Evolutionary conservation across 2,329 filamentous ascomycete genomes (phyloP).

Genomic region (Leptographium procerum): DNA sequence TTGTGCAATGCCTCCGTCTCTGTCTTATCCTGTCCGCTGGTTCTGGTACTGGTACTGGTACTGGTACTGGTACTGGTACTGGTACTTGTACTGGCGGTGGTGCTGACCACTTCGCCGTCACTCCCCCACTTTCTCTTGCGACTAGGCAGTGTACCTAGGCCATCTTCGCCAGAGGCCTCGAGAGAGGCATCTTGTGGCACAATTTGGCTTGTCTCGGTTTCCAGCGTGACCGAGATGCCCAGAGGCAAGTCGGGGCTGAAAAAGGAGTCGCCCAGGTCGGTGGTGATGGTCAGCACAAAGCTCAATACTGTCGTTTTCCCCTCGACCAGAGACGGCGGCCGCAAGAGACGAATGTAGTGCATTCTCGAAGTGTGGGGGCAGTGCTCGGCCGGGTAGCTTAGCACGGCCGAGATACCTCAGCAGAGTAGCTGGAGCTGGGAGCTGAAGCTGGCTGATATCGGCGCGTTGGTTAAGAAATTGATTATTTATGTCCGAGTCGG

Average conservation of each 20-base stretch:
- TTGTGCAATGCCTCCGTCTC: neutral
- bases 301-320: conserved; percentile 21
- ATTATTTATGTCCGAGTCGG: neutral
- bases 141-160: neutral
- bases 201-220: conserved; percentile 1
- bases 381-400: too few species aligned
- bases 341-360: conserved; percentile 47
- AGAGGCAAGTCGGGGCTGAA: conserved; percentile 33
- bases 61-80: too few species aligned
- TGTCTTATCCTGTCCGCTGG: neutral
- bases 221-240: conserved; percentile 24
- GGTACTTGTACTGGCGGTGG: too few species aligned
- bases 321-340: conserved; percentile 29
- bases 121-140: neutral
- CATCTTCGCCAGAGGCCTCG: too few species aligned
- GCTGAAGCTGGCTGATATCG: neutral
- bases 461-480: neutral
- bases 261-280: conserved; percentile 45
- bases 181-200: neutral
- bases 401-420: too few species aligned
- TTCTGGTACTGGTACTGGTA: too few species aligned
- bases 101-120: neutral
- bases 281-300: conserved; percentile 43
- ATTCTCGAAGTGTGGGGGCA: too few species aligned
- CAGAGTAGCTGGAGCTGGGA: too few species aligned